A percentile compares a stretch with the other conserved stretches of the same genome.
Conservation (phyloP, 306 rosid species). For the Cucurbita maxima region DNA sequence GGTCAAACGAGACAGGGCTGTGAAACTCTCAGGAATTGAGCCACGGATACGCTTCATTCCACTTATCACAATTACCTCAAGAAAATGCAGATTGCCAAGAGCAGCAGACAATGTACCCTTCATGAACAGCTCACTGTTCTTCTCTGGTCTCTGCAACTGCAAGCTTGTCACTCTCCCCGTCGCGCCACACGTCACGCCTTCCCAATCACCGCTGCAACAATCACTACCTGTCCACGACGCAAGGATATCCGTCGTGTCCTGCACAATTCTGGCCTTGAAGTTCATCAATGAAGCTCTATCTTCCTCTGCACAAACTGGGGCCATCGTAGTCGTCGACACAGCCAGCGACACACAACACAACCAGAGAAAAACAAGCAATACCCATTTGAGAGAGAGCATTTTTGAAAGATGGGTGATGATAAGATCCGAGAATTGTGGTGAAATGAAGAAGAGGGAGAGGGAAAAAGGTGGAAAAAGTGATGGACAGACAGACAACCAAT, state of each 20-base stretch:
- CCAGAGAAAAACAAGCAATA: slow-evolving; percentile 10
- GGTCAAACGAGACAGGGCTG: slow-evolving; percentile 54
- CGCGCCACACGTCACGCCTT: slow-evolving; percentile 67
- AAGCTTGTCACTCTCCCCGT: slow-evolving; percentile 64
- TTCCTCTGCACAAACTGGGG: slow-evolving; percentile 49
- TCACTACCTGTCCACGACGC: slow-evolving; percentile 65
- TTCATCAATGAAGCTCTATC: slow-evolving; percentile 80
- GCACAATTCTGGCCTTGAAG: slow-evolving; percentile 48
- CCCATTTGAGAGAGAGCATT: slow-evolving; percentile 51
- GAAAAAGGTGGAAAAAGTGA: slow-evolving; percentile 29
- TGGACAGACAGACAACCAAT: slow-evolving; percentile 15
- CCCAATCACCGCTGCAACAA: slow-evolving; percentile 94
- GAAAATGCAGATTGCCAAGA: slow-evolving; percentile 53
- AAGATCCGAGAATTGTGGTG: slow-evolving; percentile 10
- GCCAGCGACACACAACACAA: neutral
- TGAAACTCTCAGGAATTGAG: slow-evolving; percentile 52
- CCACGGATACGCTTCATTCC: slow-evolving; percentile 78
- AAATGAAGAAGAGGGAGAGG: slow-evolving; percentile 14
- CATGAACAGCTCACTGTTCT: slow-evolving; percentile 40
- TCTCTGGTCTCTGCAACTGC: slow-evolving; percentile 59
- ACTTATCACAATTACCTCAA: slow-evolving; percentile 67
- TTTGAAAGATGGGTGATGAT: slow-evolving; percentile 37
- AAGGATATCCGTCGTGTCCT: slow-evolving; percentile 63
- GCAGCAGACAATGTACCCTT: slow-evolving; percentile 71
- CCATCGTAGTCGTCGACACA: slow-evolving; percentile 2